Conservation (phyloP, 2,329 filamentous ascomycete genomes). For the Pleomassaria siparia region DNA sequence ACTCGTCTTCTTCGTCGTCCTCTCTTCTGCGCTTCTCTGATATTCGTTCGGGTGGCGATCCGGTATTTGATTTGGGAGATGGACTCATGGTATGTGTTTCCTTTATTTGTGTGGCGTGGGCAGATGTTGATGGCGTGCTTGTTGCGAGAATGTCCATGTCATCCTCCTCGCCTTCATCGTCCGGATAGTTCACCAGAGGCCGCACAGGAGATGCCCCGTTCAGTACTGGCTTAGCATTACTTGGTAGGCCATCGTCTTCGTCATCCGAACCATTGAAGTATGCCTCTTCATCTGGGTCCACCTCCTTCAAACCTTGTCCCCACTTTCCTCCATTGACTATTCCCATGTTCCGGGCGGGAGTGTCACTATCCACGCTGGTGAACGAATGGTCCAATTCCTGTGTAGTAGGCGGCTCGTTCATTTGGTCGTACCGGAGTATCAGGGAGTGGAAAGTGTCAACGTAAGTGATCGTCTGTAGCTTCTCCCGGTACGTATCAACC, state of each 20-base stretch:
- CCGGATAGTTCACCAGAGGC: constrained; percentile 86
- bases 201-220: constrained; percentile 66
- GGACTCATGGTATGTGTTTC: constrained; percentile 21
- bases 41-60: constrained; percentile 66
- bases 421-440: constrained; percentile 76
- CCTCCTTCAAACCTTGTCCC: constrained; percentile 75
- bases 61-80: constrained; percentile 23
- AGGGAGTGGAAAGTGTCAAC: constrained; percentile 82
- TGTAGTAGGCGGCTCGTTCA: constrained; percentile 60
- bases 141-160: constrained; percentile 61
- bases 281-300: constrained; percentile 84
- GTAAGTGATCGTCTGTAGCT: constrained; percentile 73
- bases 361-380: constrained; percentile 66
- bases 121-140: constrained; percentile 38
- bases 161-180: constrained; percentile 70
- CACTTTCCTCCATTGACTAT: constrained; percentile 59
- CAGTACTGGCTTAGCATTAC: constrained; percentile 41
- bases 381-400: constrained; percentile 63
- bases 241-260: constrained; percentile 63
- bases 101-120: constrained; percentile 31
- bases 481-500: constrained; percentile 80
- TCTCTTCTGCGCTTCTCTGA: constrained; percentile 89
- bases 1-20: constrained; percentile 89
- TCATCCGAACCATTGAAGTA: constrained; percentile 93
- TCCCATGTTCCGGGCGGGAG: constrained; percentile 43